A percentile compares a stretch with the other conserved stretches of the same genome.
phyloP scores from a whole-genome alignment of 306 rosid genomes.

The Sicyos baderoa region DNA sequence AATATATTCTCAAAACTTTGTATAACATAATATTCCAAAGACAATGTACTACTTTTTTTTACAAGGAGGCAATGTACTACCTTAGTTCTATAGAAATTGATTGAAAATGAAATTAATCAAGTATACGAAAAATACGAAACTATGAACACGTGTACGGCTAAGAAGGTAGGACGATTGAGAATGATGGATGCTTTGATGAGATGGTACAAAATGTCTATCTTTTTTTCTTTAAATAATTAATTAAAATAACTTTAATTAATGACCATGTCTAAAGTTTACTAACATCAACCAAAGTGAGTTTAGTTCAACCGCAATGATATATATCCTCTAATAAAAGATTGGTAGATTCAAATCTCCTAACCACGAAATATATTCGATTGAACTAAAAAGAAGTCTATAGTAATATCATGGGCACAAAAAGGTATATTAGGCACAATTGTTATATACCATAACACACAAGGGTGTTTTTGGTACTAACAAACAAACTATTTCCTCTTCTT shows the following conservation, averaged over 20 bases:
- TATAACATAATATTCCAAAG: neutral
- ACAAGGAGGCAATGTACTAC: too few relatives aligned
- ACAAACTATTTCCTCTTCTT: neutral
- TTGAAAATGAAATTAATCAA: neutral
- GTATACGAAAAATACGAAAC: constrained; percentile 6
- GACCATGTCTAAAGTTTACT: too few relatives aligned
- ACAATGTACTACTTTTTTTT: neutral
- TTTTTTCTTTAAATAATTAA: neutral
- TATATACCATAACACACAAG: constrained; percentile 12
- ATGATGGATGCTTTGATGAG: constrained; percentile 20
- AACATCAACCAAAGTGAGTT: too few relatives aligned
- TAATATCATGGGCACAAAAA: constrained; percentile 8
- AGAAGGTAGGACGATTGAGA: constrained; percentile 21
- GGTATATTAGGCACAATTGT: neutral
- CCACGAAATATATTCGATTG: too few relatives aligned
- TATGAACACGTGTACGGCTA: constrained; percentile 49
- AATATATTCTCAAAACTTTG: neutral
- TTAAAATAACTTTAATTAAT: too few relatives aligned
- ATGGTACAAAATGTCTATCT: constrained; percentile 10
- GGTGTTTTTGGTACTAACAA: constrained; percentile 38
- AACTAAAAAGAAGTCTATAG: too few relatives aligned
- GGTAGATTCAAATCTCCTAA: too few relatives aligned
- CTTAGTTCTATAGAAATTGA: neutral
- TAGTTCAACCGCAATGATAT: too few relatives aligned
- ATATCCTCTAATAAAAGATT: too few relatives aligned